A percentile compares a stretch with the other conserved stretches of the same genome.
These are phyloP conservation scores for Ceratobasidium sp. DNA, from an alignment of 1,284 basidiomycete genomes.

Conservation along the genomic window DNA sequence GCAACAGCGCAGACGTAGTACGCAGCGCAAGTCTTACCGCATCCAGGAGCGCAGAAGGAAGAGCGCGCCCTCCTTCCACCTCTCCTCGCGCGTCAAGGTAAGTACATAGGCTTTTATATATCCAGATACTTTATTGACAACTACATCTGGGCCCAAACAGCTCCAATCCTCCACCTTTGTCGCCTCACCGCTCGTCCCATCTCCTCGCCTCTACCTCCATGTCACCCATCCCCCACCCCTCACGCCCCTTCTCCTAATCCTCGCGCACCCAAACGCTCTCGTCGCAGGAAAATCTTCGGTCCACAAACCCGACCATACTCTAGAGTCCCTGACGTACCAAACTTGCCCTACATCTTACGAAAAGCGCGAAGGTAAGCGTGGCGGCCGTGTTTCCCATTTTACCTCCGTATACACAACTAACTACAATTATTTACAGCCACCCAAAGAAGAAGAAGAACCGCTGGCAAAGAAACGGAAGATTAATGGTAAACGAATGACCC, in stretches of 20 bases:
- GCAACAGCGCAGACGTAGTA: background rate
- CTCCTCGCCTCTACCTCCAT: too few relatives aligned
- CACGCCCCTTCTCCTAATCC: background rate
- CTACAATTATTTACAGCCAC: too few relatives aligned
- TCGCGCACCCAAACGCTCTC: background rate
- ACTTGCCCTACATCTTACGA: conserved; percentile 3
- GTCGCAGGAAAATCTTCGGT: background rate
- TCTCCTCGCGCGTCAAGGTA: background rate
- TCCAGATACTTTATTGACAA: too few relatives aligned
- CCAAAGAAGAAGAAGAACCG: too few relatives aligned
- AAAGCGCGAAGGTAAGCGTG: conserved; percentile 20
- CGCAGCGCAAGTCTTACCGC: background rate
- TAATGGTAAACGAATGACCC: too few relatives aligned
- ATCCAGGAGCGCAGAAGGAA: too few relatives aligned
- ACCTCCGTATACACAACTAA: too few relatives aligned
- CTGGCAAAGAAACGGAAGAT: too few relatives aligned
- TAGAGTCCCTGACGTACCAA: background rate
- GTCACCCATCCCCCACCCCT: background rate
- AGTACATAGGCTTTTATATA: background rate
- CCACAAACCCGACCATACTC: background rate
- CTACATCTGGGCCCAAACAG: too few relatives aligned
- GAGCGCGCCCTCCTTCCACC: too few relatives aligned
- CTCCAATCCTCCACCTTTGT: too few relatives aligned
- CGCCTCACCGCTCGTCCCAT: too few relatives aligned
- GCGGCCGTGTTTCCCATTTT: background rate